Evolutionary conservation across 108 stramenopile genomes (phyloP), one percentile per base, ranked within the genome.

Genomic region (Skeletonema potamos): DNA sequence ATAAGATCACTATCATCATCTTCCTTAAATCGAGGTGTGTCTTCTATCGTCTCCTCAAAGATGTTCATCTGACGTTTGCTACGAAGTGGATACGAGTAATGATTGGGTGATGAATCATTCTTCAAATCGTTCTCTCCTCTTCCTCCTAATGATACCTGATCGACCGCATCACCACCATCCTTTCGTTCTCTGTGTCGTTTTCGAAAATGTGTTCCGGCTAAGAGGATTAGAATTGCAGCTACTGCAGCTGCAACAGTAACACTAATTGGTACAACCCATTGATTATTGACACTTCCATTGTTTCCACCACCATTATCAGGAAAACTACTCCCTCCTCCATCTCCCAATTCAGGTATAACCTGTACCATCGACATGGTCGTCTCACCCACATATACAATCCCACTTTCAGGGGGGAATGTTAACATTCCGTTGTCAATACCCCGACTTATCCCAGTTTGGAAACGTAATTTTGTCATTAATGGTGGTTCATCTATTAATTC

Each of bases 141-240:
- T 57, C 58, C 58, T n/a, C n/a, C n/a, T n/a, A 59, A 59, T 51
- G 48, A 22, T 51, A 51, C 48, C 48, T 22, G 4, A n/a, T 51
- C 9, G 1, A n/a, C n/a, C n/a, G 18, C 48, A 51, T 29, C 58
- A 34, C 33, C 58, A 9, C 10, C 30, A 18, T 59, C 58, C 32
- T 59, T 59, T 10, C 36, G 15, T 34, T 18, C 29, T 13, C 58
- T 0, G 8, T 32, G 33, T 10, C 58, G 33, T 34, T 59, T 59
- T 8, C 33, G 26, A 34, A 30, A 30, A 9, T n/a, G 58, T 34
- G 33, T 13, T 32, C 58, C 58, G 0, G 33, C 58, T 18, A 59
- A 59, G 32, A 59, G 32, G 7, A 34, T 24, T 1, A 59, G 32
- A 8, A 59, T 17, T 9, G 9, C 58, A 17, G 58, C 29, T 1